Evolutionary conservation across 192 early-diverging fungal species (phyloP).

Genomic region (Coemansia sp.): DNA sequence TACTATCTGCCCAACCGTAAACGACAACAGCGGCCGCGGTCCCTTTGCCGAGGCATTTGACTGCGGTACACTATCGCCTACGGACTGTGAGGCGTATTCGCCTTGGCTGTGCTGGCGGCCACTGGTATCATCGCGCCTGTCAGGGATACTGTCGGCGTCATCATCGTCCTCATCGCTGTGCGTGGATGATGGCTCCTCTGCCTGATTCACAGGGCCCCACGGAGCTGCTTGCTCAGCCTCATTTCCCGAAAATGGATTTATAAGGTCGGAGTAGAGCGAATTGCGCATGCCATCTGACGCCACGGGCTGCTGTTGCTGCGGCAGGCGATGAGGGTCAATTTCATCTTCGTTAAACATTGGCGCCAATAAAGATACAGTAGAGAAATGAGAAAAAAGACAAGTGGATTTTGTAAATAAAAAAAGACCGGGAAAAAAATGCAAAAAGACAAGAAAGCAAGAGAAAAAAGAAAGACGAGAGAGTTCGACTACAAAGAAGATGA

Average conservation of each 20-base stretch:
- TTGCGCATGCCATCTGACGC: slow-evolving; percentile 7
- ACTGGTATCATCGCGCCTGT: background rate
- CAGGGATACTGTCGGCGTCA: background rate
- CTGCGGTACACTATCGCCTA: background rate
- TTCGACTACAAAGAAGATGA: background rate
- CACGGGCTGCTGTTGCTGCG: background rate
- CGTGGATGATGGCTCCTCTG: background rate
- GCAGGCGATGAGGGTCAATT: slow-evolving; percentile 45
- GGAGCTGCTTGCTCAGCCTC: slow-evolving; percentile 8
- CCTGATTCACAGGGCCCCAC: slow-evolving; percentile 3
- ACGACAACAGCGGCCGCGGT: slow-evolving; percentile 30
- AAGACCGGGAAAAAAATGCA: background rate
- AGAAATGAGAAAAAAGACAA: slow-evolving; percentile 9
- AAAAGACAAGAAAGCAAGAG: background rate
- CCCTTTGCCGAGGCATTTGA: background rate
- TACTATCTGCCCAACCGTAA: slow-evolving; percentile 46
- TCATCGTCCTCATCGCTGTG: slow-evolving; percentile 5
- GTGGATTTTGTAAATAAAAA: background rate
- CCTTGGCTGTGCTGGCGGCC: background rate
- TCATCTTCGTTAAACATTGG: slow-evolving; percentile 38
- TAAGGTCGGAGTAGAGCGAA: slow-evolving; percentile 19
- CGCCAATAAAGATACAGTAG: background rate
- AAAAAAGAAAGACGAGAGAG: no score
- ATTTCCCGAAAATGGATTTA: slow-evolving; percentile 37
- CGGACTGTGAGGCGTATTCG: background rate